Evolutionary conservation across 1,284 basidiomycete genomes (phyloP).

Genomic region (Puccinia triticina): DNA sequence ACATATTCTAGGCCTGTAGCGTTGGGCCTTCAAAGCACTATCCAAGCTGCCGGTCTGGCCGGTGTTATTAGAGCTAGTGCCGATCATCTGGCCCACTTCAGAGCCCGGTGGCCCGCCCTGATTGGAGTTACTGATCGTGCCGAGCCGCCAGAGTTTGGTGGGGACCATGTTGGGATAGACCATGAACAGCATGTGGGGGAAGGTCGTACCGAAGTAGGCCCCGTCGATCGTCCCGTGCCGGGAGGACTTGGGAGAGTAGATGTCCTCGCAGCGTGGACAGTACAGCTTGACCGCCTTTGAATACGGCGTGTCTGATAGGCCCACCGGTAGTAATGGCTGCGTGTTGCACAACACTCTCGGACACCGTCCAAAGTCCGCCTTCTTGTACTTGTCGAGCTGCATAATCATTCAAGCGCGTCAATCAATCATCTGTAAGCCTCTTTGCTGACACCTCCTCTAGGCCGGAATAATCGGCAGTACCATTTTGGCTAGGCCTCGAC

Average conservation of each 20-base stretch:
- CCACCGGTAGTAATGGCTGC: conserved; percentile 91
- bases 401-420: neutral
- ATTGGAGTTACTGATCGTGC: conserved; percentile 57
- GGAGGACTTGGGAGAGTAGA: conserved; percentile 91
- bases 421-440: neutral
- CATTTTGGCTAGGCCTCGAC: conserved; percentile 41
- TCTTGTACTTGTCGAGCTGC: conserved; percentile 81
- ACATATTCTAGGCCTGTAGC: conserved; percentile 82
- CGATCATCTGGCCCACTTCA: conserved; percentile 63
- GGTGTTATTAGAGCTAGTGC: conserved; percentile 63
- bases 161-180: conserved; percentile 89
- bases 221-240: conserved; percentile 93
- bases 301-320: conserved; percentile 87
- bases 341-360: conserved; percentile 88
- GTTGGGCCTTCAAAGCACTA: conserved; percentile 81
- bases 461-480: neutral
- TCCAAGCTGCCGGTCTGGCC: conserved; percentile 58
- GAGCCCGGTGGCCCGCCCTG: conserved; percentile 61
- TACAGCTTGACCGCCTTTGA: conserved; percentile 96
- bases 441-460: neutral
- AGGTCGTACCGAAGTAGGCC: conserved; percentile 91
- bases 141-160: conserved; percentile 69
- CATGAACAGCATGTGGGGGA: conserved; percentile 92
- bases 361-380: conserved; percentile 92
- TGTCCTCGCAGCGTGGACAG: conserved; percentile 93